Evolutionary conservation across 108 stramenopile genomes (phyloP), one percentile per base, ranked within the genome.

Genomic region (Stephanodiscus triporus): DNA sequence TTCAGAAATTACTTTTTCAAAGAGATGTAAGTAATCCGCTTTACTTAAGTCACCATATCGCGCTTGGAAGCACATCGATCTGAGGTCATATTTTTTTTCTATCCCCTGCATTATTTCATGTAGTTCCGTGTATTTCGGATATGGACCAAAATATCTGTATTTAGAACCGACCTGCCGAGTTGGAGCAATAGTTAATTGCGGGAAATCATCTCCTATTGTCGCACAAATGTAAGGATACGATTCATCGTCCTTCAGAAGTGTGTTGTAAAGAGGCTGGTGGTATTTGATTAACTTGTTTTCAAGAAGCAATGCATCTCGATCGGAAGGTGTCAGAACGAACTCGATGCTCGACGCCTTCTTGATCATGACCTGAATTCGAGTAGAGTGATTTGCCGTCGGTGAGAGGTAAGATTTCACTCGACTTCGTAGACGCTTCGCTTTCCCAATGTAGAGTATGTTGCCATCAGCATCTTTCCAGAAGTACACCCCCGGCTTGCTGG

Each of bases 161-260:
- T 63, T 72, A 43, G 67, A 40, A 6, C 48, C 57, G 14, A 49
- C 51, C 23, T 76, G 50, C 26, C 60, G 38, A 17, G 73, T 70
- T n/a, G 90, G 87, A n/a, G 81, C 84, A 10, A 76, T 76, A 14
- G 55, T 54, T 22, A 88, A 87, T 29, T 37, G 62, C 13, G 90
- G 90, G 22, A 77, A 77, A 26, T 43, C 56, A 51, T 88, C 86
- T 17, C 86, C 86, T 11, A 88, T 56, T 17, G 85, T 76, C 16
- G 90, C 90, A 65, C 87, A 88, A 17, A 91, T 87, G 72, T 88
- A 91, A 11, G 90, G 90, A 66, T 87, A 87, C 14, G 78, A 69
- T 37, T 76, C 66, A 66, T 91, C 90, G 68, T 91, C 90, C 77
- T 87, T 87, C 67, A 91, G 48, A 19, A 86, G 60, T 7, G 88